Evolutionary conservation across 768 basidiomycete genomes (phyloP), one percentile per base, ranked within the genome.

Genomic region (Serendipita vermifera): DNA sequence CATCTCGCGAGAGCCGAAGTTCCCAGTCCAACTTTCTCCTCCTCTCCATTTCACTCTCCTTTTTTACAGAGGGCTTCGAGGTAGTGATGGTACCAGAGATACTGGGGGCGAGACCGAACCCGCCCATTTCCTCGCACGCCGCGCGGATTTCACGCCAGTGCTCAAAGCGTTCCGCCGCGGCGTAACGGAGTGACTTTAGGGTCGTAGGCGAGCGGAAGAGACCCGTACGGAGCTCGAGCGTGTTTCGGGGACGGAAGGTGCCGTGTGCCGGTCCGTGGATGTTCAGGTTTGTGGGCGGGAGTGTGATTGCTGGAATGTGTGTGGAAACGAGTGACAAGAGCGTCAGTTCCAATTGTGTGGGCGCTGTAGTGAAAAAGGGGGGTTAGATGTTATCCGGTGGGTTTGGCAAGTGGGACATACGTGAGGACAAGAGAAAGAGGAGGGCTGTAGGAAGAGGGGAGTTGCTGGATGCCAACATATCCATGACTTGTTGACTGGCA

Each of bases 121-220:
- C 46, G 2, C 27, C 46, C 36, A 80, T 71, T 33, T 68, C 68
- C 57, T 73, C 72, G 4, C 78, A 76, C 9, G 75, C 76, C 17
- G 75, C 72, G 59, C 83, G 80, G 26, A 85, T 77, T 64, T 85
- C 84, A 31, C 82, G 71, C 84, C 84, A 86, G 29, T 77, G 75
- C 56, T 85, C 65, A 66, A 85, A 86, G 17, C 84, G 75, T 57
- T 84, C 81, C 0, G 79, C 73, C 0, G 82, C 83, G 65, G 85
- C 84, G 15, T 67, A 70, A 32, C 85, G 77, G 29, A 86, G 70
- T 1, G 71, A 63, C 1, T 73, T 70, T 9, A 85, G 71, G 0
- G 74, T 81, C 58, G 80, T 81, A 0, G 83, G 82, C 1, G 80
- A 77, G 59, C 74, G 78, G 66, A 86, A 83, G 11, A 86, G 68